phyloP scores from a whole-genome alignment of 495 filamentous ascomycete genomes.

The Penicillium nucicola region DNA sequence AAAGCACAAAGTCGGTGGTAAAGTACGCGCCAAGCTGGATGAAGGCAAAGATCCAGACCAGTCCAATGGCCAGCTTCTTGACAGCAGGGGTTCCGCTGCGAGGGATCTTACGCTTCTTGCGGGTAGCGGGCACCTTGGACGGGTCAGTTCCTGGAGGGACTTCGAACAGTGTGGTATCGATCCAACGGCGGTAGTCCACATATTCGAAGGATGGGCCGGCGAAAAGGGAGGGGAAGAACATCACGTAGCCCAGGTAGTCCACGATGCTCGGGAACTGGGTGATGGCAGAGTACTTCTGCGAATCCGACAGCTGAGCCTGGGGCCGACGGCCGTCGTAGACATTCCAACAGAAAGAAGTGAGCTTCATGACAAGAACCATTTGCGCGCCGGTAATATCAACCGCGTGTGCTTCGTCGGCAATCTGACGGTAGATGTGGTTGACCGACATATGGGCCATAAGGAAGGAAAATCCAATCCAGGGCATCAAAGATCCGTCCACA shows the following conservation, averaged over 20 bases:
- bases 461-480: slow-evolving; percentile 92
- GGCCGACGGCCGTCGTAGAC: slow-evolving; percentile 84
- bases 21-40: slow-evolving; percentile 70
- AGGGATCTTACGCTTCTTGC: slow-evolving; percentile 92
- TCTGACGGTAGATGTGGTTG: slow-evolving; percentile 81
- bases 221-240: slow-evolving; percentile 91
- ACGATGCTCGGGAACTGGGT: slow-evolving; percentile 66
- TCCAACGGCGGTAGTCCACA: slow-evolving; percentile 86
- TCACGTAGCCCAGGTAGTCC: slow-evolving; percentile 83
- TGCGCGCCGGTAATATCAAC: slow-evolving; percentile 95
- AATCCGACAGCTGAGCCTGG: slow-evolving; percentile 73
- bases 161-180: slow-evolving; percentile 92
- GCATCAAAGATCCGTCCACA: slow-evolving; percentile 91
- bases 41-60: slow-evolving; percentile 77
- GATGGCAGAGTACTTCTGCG: slow-evolving; percentile 81
- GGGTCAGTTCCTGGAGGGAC: slow-evolving; percentile 75
- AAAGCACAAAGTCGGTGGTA: slow-evolving; percentile 55
- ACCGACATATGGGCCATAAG: slow-evolving; percentile 94
- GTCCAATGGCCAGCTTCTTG: slow-evolving; percentile 66
- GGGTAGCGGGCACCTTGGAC: slow-evolving; percentile 73
- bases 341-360: slow-evolving; percentile 97
- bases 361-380: slow-evolving; percentile 98
- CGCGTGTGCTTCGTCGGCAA: slow-evolving; percentile 55
- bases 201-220: slow-evolving; percentile 91
- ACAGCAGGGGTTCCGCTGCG: slow-evolving; percentile 83